Percentiles rank a stretch among this genome's conserved stretches.
Conservation (phyloP, 257 asterid genomes). For the Solanum sejunctum region DNA sequence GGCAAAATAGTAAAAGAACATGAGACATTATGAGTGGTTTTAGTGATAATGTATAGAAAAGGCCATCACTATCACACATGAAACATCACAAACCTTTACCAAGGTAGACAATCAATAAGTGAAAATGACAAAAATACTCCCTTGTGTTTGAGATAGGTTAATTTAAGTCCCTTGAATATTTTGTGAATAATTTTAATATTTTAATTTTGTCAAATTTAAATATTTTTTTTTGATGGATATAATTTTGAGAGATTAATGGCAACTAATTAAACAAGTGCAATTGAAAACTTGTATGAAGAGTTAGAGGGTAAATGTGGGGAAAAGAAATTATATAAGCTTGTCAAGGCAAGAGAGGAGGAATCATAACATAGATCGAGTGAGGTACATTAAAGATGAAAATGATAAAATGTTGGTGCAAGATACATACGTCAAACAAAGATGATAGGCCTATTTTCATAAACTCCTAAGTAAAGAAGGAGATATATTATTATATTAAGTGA, state of each 20-base stretch:
- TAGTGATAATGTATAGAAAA: not conserved
- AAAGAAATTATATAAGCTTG: not conserved
- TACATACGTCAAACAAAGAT: no score
- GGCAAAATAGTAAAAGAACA: not conserved
- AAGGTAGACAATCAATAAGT: conserved; percentile 6
- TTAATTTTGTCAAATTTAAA: not conserved
- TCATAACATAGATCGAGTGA: not conserved
- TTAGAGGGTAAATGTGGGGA: not conserved
- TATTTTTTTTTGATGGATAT: not conserved
- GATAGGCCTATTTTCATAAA: no score
- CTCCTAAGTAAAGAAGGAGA: no score
- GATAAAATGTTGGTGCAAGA: no score
- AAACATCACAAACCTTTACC: conserved; percentile 17
- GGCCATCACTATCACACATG: not conserved
- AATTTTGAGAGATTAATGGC: no score
- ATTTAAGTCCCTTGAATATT: not conserved
- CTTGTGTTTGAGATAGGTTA: not conserved
- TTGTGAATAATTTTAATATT: not conserved
- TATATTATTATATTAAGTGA: not conserved
- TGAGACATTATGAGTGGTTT: not conserved
- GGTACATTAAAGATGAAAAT: not conserved
- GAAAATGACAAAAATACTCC: not conserved
- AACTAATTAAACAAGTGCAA: no score
- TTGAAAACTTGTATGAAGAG: not conserved
- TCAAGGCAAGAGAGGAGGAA: not conserved